Conservation (phyloP, 73 alveolate species). For the Breviolum minutum region DNA sequence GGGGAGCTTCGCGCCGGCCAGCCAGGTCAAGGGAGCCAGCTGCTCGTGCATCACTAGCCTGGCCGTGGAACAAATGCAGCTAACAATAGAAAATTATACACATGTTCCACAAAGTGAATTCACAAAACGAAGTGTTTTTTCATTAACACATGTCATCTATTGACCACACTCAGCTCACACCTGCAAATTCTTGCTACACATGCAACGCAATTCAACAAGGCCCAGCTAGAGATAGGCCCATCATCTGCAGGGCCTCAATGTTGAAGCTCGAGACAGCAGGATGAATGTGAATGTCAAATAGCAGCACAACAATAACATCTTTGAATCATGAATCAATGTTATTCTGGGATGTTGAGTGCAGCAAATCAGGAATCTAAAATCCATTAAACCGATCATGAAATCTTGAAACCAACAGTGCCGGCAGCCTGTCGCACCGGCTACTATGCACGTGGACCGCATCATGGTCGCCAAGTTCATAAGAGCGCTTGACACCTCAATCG, state of each 20-base stretch:
- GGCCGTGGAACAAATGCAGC: background rate
- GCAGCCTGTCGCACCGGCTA: conserved; percentile 31
- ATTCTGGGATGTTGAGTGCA: no score
- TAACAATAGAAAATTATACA: background rate
- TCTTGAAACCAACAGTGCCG: background rate
- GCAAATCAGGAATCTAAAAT: no score
- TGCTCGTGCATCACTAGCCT: conserved; percentile 70
- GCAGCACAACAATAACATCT: no score
- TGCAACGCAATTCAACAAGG: conserved; percentile 28
- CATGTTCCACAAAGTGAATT: background rate
- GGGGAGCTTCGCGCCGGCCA: background rate
- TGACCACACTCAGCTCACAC: background rate
- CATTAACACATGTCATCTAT: background rate
- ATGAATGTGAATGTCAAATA: background rate
- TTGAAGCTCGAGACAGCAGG: background rate
- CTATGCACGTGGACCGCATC: conserved; percentile 29
- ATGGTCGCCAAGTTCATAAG: conserved; percentile 39
- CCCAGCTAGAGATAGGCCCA: conserved; percentile 69
- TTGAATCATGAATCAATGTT: no score
- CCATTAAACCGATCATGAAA: no score
- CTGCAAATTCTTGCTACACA: conserved; percentile 50
- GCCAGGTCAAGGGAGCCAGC: conserved; percentile 28
- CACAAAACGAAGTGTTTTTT: background rate
- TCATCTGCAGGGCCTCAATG: conserved; percentile 8
- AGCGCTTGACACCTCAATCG: conserved; percentile 14